These are phyloP conservation scores for Larix kaempferi DNA, from an alignment of 75 land plant genomes.

Conservation along the genomic window DNA sequence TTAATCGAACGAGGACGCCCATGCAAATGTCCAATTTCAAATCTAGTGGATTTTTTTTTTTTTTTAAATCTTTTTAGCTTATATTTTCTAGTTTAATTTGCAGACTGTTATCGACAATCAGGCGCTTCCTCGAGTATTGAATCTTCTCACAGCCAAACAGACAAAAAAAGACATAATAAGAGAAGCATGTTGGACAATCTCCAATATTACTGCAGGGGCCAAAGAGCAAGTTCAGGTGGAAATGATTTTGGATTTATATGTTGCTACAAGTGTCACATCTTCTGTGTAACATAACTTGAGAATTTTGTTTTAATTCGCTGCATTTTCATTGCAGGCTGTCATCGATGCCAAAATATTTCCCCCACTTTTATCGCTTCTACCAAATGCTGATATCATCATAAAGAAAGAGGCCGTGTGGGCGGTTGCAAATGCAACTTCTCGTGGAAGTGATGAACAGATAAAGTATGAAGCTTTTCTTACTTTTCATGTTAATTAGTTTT, in stretches of 20 bases:
- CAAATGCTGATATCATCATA: slow-evolving; percentile 75
- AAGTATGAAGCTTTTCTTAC: slow-evolving; percentile 35
- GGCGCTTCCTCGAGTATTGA: slow-evolving; percentile 13
- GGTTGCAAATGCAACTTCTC: slow-evolving; percentile 86
- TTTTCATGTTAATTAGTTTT: background rate
- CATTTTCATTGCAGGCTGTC: too few species aligned
- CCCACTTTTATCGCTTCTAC: slow-evolving; percentile 71
- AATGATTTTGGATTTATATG: too few species aligned
- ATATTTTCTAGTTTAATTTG: too few species aligned
- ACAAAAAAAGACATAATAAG: slow-evolving; percentile 21
- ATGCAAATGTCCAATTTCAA: too few species aligned
- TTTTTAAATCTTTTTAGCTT: too few species aligned
- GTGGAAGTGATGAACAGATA: slow-evolving; percentile 80
- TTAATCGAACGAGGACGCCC: too few species aligned
- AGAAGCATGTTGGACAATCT: slow-evolving; percentile 30
- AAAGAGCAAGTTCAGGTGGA: slow-evolving; percentile 29
- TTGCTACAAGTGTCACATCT: too few species aligned
- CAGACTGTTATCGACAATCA: slow-evolving; percentile 7
- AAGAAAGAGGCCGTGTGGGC: slow-evolving; percentile 95
- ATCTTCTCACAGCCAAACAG: slow-evolving; percentile 4
- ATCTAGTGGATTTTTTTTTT: too few species aligned
- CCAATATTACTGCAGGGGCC: slow-evolving; percentile 26
- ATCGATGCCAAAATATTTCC: slow-evolving; percentile 76
- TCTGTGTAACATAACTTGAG: too few species aligned
- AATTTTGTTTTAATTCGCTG: too few species aligned